Conservation (phyloP, 306 rosid genomes). For the Corylus avellana region DNA sequence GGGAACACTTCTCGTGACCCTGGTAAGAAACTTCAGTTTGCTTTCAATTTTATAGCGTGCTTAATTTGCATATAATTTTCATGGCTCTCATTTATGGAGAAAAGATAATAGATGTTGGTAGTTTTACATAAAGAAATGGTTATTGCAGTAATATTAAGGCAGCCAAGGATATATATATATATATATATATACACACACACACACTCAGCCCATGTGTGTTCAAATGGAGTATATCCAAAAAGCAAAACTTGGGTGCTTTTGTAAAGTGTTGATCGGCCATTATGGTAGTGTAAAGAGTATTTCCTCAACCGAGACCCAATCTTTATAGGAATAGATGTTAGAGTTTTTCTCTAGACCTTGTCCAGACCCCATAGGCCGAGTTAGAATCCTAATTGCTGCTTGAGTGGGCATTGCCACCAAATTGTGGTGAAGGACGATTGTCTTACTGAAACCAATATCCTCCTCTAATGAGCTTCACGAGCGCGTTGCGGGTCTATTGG, state of each 20-base stretch:
- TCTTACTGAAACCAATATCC: slow-evolving; percentile 1
- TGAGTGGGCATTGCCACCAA: slow-evolving; percentile 3
- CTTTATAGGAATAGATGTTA: not conserved
- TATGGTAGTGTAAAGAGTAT: not conserved
- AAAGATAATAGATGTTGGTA: not conserved
- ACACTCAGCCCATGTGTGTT: not conserved
- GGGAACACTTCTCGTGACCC: slow-evolving; percentile 60
- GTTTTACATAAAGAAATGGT: not conserved
- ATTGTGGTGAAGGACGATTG: not conserved
- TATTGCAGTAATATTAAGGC: not conserved
- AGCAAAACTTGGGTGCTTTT: not conserved
- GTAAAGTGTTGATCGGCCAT: not conserved
- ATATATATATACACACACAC: not conserved
- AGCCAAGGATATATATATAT: not conserved
- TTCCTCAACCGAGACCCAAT: not conserved
- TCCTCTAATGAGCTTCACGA: not conserved
- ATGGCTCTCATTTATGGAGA: not conserved
- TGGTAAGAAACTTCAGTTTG: slow-evolving; percentile 48
- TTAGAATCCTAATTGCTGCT: not conserved
- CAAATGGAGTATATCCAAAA: not conserved
- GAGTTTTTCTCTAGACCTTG: slow-evolving; percentile 5
- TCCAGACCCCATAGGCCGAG: not conserved
- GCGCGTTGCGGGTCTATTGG: not conserved
- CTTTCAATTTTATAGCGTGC: slow-evolving; percentile 20
- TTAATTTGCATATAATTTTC: slow-evolving; percentile 5